Conservation (phyloP, 768 basidiomycete genomes). For the Psilocybe sp. region DNA sequence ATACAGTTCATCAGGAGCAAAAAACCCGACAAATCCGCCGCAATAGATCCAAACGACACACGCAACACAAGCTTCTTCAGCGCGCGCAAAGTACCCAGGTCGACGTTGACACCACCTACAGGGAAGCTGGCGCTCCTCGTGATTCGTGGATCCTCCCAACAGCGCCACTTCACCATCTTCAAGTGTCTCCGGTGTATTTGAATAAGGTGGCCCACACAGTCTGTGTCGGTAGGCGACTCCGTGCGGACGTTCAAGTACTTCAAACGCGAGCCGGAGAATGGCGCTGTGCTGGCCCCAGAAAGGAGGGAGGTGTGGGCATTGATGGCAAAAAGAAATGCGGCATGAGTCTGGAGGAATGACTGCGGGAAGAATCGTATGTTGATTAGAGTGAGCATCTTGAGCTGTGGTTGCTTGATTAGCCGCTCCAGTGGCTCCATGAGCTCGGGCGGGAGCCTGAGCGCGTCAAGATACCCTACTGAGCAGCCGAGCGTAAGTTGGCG, state of each 20-base stretch:
- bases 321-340: slow-evolving; percentile 11
- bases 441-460: slow-evolving; percentile 7
- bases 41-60: slow-evolving; percentile 15
- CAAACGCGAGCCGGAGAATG: not conserved
- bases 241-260: slow-evolving; percentile 15
- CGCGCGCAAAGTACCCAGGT: slow-evolving; percentile 10
- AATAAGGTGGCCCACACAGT: slow-evolving; percentile 14
- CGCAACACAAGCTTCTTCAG: slow-evolving; percentile 14
- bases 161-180: slow-evolving; percentile 18
- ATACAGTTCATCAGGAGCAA: slow-evolving; percentile 10
- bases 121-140: slow-evolving; percentile 11
- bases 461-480: slow-evolving; percentile 16
- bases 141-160: slow-evolving; percentile 15
- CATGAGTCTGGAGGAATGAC: slow-evolving; percentile 5
- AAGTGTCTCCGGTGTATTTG: slow-evolving; percentile 8
- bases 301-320: slow-evolving; percentile 8
- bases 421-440: slow-evolving; percentile 8
- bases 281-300: not conserved
- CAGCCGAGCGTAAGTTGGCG: slow-evolving; percentile 13
- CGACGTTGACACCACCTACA: slow-evolving; percentile 1
- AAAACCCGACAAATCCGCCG: slow-evolving; percentile 14
- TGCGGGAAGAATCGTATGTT: slow-evolving; percentile 15
- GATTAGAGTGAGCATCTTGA: slow-evolving; percentile 10
- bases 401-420: slow-evolving; percentile 7
- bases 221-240: slow-evolving; percentile 11